Conservation (phyloP, 331 rosid genomes). For the Rhamnella rubrinervis region DNA sequence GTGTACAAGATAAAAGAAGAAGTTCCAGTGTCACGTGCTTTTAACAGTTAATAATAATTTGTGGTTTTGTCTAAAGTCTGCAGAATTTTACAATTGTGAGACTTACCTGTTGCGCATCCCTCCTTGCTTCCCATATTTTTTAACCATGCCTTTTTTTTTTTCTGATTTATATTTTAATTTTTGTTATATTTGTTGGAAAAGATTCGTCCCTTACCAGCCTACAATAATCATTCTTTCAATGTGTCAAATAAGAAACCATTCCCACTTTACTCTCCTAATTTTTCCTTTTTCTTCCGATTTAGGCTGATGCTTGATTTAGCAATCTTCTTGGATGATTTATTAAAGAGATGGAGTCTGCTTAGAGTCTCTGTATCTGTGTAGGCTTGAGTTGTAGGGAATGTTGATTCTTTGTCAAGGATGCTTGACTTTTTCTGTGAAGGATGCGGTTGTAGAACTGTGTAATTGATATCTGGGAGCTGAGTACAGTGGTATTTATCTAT, state of each 20-base stretch:
- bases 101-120: neutral
- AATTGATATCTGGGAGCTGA: slow-evolving; percentile 42
- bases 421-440: slow-evolving; percentile 37
- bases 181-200: neutral
- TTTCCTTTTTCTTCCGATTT: neutral
- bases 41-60: too few species aligned
- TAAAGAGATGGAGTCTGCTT: slow-evolving; percentile 24
- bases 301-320: slow-evolving; percentile 4
- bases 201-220: neutral
- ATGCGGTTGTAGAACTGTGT: slow-evolving; percentile 36
- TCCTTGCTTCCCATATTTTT: too few species aligned
- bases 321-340: slow-evolving; percentile 24
- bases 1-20: too few species aligned
- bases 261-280: neutral
- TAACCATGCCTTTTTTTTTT: too few species aligned
- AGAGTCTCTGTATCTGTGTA: slow-evolving; percentile 14
- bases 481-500: slow-evolving; percentile 40
- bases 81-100: neutral
- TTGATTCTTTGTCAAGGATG: slow-evolving; percentile 30
- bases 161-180: neutral
- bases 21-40: too few species aligned
- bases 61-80: neutral
- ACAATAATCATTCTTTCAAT: neutral
- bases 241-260: neutral
- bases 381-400: slow-evolving; percentile 31